These are phyloP conservation scores for Rhodotorula mucilaginosa DNA, from an alignment of 1,284 basidiomycete genomes.

Conservation along the genomic window DNA sequence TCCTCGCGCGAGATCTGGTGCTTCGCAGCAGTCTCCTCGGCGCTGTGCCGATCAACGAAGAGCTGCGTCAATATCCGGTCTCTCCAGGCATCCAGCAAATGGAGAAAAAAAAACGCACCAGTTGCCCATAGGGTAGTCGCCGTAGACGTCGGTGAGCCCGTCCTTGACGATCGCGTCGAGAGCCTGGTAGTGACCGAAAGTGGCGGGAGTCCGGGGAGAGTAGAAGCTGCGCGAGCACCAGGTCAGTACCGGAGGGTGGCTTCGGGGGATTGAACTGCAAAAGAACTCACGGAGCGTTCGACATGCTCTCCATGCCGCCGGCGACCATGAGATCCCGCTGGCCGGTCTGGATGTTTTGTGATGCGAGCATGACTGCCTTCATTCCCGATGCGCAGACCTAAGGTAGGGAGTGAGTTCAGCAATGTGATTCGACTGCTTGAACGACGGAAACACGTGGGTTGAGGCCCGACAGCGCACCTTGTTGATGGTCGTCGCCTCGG, in stretches of 20 bases:
- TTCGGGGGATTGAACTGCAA: neutral
- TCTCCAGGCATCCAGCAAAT: too few relatives aligned
- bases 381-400: conserved; percentile 53
- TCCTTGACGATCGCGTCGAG: conserved; percentile 87
- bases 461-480: conserved; percentile 48
- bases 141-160: conserved; percentile 91
- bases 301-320: conserved; percentile 55
- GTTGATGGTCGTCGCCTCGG: conserved; percentile 98
- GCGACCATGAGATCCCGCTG: conserved; percentile 51
- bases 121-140: conserved; percentile 69
- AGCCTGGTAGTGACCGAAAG: conserved; percentile 84
- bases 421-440: neutral
- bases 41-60: conserved; percentile 21
- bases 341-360: conserved; percentile 53
- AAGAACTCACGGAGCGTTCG: conserved; percentile 41
- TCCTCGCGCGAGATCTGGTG: conserved; percentile 49
- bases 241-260: conserved; percentile 7
- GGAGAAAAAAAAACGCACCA: conserved; percentile 17
- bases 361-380: conserved; percentile 53
- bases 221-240: conserved; percentile 66
- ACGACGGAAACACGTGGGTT: neutral
- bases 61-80: neutral
- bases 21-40: conserved; percentile 51
- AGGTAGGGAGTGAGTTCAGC: neutral
- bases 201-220: conserved; percentile 77